These are phyloP conservation scores for Pulveroboletus frians DNA, from an alignment of 768 basidiomycete species.

Conservation along the genomic window DNA sequence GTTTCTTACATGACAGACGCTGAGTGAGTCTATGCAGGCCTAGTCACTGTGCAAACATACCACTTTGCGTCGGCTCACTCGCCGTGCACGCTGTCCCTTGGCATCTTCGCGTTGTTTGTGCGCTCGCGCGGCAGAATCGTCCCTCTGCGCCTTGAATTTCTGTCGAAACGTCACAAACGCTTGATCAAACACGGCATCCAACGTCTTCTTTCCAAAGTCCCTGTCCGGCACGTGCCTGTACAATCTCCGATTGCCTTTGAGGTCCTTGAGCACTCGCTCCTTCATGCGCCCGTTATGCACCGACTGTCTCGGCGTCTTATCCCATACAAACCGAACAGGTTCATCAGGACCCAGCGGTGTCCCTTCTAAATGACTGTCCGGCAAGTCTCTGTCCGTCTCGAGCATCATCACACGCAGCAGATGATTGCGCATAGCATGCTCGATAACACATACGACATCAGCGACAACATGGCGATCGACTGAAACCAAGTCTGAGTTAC, in stretches of 20 bases:
- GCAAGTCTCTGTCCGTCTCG: constrained; percentile 51
- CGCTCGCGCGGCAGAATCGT: constrained; percentile 39
- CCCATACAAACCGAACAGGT: constrained; percentile 76
- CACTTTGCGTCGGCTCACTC: constrained; percentile 55
- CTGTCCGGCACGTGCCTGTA: constrained; percentile 63
- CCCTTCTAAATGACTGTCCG: constrained; percentile 58
- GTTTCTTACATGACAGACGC: constrained; percentile 47
- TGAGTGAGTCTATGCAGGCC: not conserved
- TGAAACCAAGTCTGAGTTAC: constrained; percentile 32
- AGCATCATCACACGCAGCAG: constrained; percentile 56
- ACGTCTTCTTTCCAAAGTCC: constrained; percentile 56
- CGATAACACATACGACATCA: constrained; percentile 8
- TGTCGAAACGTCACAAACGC: constrained; percentile 63
- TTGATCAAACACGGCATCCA: constrained; percentile 66
- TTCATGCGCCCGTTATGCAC: constrained; percentile 73
- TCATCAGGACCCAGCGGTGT: constrained; percentile 38
- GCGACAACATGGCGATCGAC: not conserved
- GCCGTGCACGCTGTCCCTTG: constrained; percentile 59
- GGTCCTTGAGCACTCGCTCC: constrained; percentile 52
- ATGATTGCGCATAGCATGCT: constrained; percentile 72
- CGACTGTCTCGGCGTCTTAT: constrained; percentile 71
- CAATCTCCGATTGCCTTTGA: constrained; percentile 48
- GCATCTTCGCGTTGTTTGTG: constrained; percentile 51
- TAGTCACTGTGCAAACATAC: constrained; percentile 36
- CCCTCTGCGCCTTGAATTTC: constrained; percentile 59